Evolutionary conservation across 2,329 filamentous ascomycete genomes (phyloP).

Genomic region (Trichoderma semiorbis): DNA sequence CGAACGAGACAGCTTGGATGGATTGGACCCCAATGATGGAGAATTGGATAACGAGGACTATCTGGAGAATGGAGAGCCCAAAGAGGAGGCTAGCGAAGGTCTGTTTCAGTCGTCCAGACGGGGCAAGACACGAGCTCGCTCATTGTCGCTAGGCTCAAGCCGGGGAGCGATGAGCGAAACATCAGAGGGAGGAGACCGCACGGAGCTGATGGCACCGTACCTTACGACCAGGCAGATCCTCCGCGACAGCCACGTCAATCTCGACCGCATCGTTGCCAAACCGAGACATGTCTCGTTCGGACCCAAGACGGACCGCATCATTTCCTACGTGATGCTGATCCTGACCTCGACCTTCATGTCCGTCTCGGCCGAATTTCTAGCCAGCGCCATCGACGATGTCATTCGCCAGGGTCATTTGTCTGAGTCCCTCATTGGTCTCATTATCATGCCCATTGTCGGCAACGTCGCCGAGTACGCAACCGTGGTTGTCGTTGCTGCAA

Average conservation of each 20-base stretch:
- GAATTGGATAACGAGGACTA: conserved; percentile 11
- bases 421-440: conserved; percentile 58
- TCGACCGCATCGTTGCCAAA: conserved; percentile 11
- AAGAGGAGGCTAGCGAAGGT: conserved; percentile 8
- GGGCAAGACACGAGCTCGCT: conserved; percentile 26
- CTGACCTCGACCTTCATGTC: conserved; percentile 55
- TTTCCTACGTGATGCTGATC: conserved; percentile 51
- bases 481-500: conserved; percentile 55
- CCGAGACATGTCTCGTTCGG: conserved; percentile 2
- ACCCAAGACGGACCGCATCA: conserved; percentile 24
- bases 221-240: conserved; percentile 22
- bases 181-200: conserved; percentile 19
- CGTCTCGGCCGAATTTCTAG: conserved; percentile 59
- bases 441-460: conserved; percentile 59
- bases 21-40: neutral
- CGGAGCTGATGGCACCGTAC: conserved; percentile 21
- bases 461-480: conserved; percentile 64
- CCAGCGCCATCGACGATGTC: conserved; percentile 55
- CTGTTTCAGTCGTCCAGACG: conserved; percentile 23
- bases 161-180: conserved; percentile 24
- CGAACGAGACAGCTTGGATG: conserved; percentile 18
- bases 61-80: conserved; percentile 11
- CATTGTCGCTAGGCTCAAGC: conserved; percentile 26
- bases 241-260: conserved; percentile 18
- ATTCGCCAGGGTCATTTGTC: conserved; percentile 48